A percentile compares a stretch with the other conserved stretches of the same genome.
Evolutionary conservation across 1,139 yeast species (phyloP).

Genomic region (Protomyces inundatus): DNA sequence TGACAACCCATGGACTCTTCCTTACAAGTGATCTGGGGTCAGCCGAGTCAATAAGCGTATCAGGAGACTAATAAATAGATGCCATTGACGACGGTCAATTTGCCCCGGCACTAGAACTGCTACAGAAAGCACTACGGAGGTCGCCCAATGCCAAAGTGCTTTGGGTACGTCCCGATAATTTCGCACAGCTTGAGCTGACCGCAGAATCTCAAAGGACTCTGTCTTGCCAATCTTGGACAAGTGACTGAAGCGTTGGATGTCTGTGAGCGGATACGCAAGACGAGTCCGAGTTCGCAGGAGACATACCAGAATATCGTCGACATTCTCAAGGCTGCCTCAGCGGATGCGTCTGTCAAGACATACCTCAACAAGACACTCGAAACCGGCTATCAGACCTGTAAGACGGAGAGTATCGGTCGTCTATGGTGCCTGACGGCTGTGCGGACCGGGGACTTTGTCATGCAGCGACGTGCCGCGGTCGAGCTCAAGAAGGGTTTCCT

Average conservation of each 20-base stretch:
- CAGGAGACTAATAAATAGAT: not conserved
- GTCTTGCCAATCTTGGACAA: constrained; percentile 1
- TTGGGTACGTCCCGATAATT: not conserved
- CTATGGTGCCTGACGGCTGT: constrained; percentile 20
- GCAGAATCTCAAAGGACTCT: not conserved
- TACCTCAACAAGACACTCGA: constrained; percentile 10
- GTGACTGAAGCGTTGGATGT: not conserved
- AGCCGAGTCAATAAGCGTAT: too few relatives aligned
- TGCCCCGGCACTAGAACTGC: constrained; percentile 6
- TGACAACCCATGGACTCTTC: too few relatives aligned
- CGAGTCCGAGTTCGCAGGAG: not conserved
- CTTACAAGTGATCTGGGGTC: too few relatives aligned
- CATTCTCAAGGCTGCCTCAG: not conserved
- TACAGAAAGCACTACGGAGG: constrained; percentile 7
- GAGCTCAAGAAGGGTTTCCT: constrained; percentile 26
- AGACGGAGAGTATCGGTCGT: constrained; percentile 11
- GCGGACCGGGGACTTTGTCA: constrained; percentile 6
- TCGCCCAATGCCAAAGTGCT: constrained; percentile 5
- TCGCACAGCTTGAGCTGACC: not conserved
- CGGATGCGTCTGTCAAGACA: not conserved
- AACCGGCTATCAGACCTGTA: not conserved
- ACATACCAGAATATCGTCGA: constrained; percentile 20
- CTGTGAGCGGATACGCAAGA: constrained; percentile 1
- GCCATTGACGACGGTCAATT: constrained; percentile 17
- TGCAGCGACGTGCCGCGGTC: constrained; percentile 18